phyloP scores from a whole-genome alignment of 2,329 filamentous ascomycete genomes.

The Colletotrichum limetticola region DNA sequence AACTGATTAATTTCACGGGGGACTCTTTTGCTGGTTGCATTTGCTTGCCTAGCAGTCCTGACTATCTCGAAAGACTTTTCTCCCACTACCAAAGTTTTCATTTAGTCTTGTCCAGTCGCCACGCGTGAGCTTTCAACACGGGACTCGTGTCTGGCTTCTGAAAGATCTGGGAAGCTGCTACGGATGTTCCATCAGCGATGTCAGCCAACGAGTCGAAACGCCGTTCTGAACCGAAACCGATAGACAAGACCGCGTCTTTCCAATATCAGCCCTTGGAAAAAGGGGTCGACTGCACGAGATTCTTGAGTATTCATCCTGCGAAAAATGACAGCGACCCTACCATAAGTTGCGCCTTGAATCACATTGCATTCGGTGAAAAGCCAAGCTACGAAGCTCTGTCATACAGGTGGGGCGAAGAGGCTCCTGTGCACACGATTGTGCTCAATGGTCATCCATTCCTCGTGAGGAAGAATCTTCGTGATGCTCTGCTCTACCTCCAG shows the following conservation, averaged over 20 bases:
- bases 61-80: not conserved
- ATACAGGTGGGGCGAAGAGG: not conserved
- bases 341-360: not conserved
- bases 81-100: too few relatives aligned
- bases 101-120: not conserved
- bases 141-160: not conserved
- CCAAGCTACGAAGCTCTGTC: not conserved
- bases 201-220: not conserved
- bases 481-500: not conserved
- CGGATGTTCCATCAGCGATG: too few relatives aligned
- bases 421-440: too few relatives aligned
- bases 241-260: too few relatives aligned
- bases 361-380: not conserved
- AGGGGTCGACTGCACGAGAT: not conserved
- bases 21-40: rapidly evolving
- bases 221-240: not conserved
- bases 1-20: not conserved
- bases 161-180: not conserved
- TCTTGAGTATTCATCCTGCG: not conserved
- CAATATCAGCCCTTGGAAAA: not conserved
- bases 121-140: not conserved
- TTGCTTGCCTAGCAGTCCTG: not conserved
- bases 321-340: not conserved
- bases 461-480: not conserved
- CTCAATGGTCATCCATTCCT: not conserved